Evolutionary conservation across 768 basidiomycete species (phyloP), one percentile per base, ranked within the genome.

Genomic region (Boletus patriciae): DNA sequence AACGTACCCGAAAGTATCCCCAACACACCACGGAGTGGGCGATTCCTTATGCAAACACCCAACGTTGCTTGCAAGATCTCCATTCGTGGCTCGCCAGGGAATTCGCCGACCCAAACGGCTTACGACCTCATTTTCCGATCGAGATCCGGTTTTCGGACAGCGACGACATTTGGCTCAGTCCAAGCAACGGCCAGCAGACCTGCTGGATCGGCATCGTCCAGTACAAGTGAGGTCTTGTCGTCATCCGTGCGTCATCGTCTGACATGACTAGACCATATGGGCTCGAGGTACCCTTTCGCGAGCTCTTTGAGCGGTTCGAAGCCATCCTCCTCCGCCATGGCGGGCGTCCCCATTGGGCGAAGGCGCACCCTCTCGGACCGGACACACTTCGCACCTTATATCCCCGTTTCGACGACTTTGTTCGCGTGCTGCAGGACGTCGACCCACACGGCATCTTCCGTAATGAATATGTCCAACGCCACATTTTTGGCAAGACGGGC

Each of bases 151-250:
- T 92, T 71, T 88, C 92, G 43, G 84, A 85, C 15, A 78, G 80
- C 23, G 97, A 98, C 72, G 92, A 97, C 66, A 90, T 97, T 50
- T 98, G 92, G 92, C 78, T 99, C 33, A 93, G 90, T 69, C 97
- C 97, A 3, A 88, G 88, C 66, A 84, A 83, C 67, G 87, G 87
- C 50, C 80, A 84, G 54, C 77, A 75, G 69, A 94, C 90, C 9
- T 90, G 87, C 63, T 99, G 94, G 90, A 92, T 99, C 57, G 97
- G 97, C n/a, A 85, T 98, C 50, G 84, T 97, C n/a, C 92, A 95
- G 67, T 99, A 87, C 77, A 93, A 92, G 96, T 98, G 55, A 66
- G 90, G 50, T 42, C 46, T 19, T 50, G 27, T 51, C 47, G 36
- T 59, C 50, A 23, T 34, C 31, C 37, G 2, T 27, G 19, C 25